These are phyloP conservation scores for Melocanna baccifera DNA, from an alignment of 176 grass and related monocot genomes.

Conservation along the genomic window DNA sequence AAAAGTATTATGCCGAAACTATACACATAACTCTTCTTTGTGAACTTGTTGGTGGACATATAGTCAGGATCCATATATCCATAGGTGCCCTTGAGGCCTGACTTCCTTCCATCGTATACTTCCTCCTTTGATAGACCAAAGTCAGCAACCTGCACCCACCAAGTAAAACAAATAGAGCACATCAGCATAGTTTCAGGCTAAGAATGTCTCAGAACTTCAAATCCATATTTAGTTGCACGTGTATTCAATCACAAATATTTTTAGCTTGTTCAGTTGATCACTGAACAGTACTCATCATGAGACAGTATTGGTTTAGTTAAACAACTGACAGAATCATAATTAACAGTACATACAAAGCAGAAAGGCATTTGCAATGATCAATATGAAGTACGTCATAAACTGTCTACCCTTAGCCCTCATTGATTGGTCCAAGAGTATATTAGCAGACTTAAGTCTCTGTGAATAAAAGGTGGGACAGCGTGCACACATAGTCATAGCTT, in stretches of 20 bases:
- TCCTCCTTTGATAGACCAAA: conserved; percentile 98
- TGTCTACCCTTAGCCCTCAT: conserved; percentile 85
- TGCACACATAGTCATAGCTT: conserved; percentile 44
- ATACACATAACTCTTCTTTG: conserved; percentile 95
- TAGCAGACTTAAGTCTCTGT: conserved; percentile 93
- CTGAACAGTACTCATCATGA: neutral
- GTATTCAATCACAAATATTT: neutral
- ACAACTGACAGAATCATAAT: conserved; percentile 10
- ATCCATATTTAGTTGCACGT: neutral
- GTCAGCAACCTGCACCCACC: conserved; percentile 68
- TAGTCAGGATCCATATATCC: conserved; percentile 99
- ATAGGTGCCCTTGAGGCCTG: conserved; percentile 93
- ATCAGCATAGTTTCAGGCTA: conserved; percentile 7
- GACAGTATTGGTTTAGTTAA: conserved; percentile 10
- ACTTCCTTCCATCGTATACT: conserved; percentile 75
- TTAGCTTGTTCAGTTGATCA: neutral
- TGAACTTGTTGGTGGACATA: conserved; percentile 89
- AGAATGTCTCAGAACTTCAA: neutral
- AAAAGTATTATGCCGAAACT: conserved; percentile 95
- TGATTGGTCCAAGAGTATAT: conserved; percentile 87
- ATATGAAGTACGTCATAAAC: neutral
- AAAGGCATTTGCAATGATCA: conserved; percentile 22
- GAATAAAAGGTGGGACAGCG: conserved; percentile 88
- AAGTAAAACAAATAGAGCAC: conserved; percentile 4
- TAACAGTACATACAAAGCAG: conserved; percentile 22